A percentile compares a stretch with the other conserved stretches of the same genome.
These are phyloP conservation scores for rapeseed (Brassica napus) DNA, from an alignment of 345 rosid genomes.

Conservation along the genomic window Da-Ae NC_063450.1:52281001-52281500, in stretches of 20 bases:
- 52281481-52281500: not conserved
- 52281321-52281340: not conserved
- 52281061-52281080: not conserved
- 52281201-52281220: not conserved
- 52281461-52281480: not conserved
- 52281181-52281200: conserved; percentile 39
- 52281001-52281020: conserved; percentile 9
- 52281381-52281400: not conserved
- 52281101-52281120: conserved; percentile 23
- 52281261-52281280: not conserved
- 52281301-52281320: not conserved
- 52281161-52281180: not conserved
- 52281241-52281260: not conserved
- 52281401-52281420: not conserved
- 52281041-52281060: not conserved
- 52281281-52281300: conserved; percentile 4
- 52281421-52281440: not conserved
- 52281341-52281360: not conserved
- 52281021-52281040: conserved; percentile 1
- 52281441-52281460: not conserved
- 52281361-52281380: not conserved
- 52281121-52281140: not conserved
- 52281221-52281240: conserved; percentile 6
- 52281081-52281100: conserved; percentile 10
- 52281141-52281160: not conserved